A percentile compares a stretch with the other conserved stretches of the same genome.
Evolutionary conservation across 805 yeast species (phyloP).

Genomic region (Candida ortonii): DNA sequence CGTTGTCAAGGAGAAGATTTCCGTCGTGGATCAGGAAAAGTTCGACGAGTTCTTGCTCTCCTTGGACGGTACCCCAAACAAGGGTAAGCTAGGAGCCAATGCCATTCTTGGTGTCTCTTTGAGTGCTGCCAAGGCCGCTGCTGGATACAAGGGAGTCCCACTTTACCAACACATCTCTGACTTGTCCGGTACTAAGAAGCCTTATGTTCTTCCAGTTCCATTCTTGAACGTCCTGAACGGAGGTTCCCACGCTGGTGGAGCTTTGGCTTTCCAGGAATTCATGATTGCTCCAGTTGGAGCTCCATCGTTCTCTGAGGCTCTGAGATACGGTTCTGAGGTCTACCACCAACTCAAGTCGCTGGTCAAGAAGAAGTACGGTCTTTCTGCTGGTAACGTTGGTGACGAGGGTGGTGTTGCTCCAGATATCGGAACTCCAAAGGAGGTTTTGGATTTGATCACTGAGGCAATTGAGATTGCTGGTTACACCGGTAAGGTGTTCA

Average conservation of each 20-base stretch:
- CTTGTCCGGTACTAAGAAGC: slow-evolving; percentile 70
- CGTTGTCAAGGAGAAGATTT: slow-evolving; percentile 71
- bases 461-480: slow-evolving; percentile 92
- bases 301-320: slow-evolving; percentile 86
- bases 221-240: slow-evolving; percentile 99
- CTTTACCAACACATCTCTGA: slow-evolving; percentile 89
- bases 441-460: slow-evolving; percentile 92
- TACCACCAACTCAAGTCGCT: slow-evolving; percentile 93
- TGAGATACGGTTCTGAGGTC: slow-evolving; percentile 96
- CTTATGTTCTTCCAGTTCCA: slow-evolving; percentile 97
- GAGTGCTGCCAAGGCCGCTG: slow-evolving; percentile 97
- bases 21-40: slow-evolving; percentile 82
- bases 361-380: slow-evolving; percentile 94
- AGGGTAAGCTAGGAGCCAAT: slow-evolving; percentile 96
- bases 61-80: slow-evolving; percentile 97
- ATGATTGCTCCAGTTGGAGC: slow-evolving; percentile 98
- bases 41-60: slow-evolving; percentile 80
- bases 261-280: slow-evolving; percentile 98
- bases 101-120: slow-evolving; percentile 98
- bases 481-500: slow-evolving; percentile 86
- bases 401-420: slow-evolving; percentile 99
- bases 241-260: slow-evolving; percentile 99
- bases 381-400: slow-evolving; percentile 99
- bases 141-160: slow-evolving; percentile 92
- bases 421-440: slow-evolving; percentile 89